These are phyloP conservation scores for Termitomyces eurrhizus DNA, from an alignment of 768 basidiomycete species.

Conservation along the genomic window DNA sequence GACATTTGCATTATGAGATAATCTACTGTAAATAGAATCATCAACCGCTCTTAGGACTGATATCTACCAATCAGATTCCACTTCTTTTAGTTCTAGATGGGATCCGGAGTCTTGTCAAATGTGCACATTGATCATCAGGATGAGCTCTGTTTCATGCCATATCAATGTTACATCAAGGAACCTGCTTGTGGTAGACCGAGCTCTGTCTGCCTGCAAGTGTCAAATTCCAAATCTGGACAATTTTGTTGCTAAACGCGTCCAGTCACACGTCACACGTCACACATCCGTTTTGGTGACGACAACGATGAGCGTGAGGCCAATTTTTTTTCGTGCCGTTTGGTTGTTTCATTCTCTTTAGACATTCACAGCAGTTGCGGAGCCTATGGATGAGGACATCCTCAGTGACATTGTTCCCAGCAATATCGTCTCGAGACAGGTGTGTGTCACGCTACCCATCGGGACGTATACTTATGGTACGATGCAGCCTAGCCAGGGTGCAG, in stretches of 20 bases:
- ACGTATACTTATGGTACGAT: conserved; percentile 4
- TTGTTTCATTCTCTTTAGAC: conserved; percentile 20
- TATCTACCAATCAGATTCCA: too few species aligned
- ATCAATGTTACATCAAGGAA: too few species aligned
- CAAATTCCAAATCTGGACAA: background rate
- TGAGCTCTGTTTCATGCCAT: too few species aligned
- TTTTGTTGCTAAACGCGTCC: conserved; percentile 12
- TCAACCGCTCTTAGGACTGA: too few species aligned
- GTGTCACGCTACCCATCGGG: conserved; percentile 9
- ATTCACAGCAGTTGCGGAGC: conserved; percentile 32
- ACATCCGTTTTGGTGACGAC: conserved; percentile 8
- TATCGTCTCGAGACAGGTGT: conserved; percentile 84
- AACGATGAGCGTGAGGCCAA: conserved; percentile 21
- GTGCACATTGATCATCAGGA: too few species aligned
- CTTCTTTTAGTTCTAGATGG: too few species aligned
- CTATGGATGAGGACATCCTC: conserved; percentile 73
- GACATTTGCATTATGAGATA: conserved; percentile 1
- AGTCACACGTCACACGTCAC: conserved; percentile 18
- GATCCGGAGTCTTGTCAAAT: too few species aligned
- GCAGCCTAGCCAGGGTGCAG: conserved; percentile 61
- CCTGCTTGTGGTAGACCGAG: too few species aligned
- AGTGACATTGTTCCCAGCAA: conserved; percentile 90
- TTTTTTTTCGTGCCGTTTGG: background rate
- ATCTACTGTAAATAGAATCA: too few species aligned
- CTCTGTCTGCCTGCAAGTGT: too few species aligned